phyloP scores from a whole-genome alignment of 805 yeast genomes.

The Candida mattraensis region DNA sequence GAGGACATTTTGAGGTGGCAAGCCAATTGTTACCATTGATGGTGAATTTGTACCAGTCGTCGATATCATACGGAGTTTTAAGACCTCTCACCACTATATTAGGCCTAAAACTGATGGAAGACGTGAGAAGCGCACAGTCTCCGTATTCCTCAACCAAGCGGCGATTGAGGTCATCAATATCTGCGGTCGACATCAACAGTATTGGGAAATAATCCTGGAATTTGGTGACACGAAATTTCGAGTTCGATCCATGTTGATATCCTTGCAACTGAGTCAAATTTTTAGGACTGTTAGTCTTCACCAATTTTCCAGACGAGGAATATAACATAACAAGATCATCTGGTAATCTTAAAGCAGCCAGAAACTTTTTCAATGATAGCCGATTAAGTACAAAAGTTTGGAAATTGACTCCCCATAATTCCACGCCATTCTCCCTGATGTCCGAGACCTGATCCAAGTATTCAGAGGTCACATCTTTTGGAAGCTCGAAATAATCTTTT shows the following conservation, averaged over 20 bases:
- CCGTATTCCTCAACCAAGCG: conserved; percentile 7
- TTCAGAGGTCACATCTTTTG: conserved; percentile 11
- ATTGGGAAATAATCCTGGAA: conserved; percentile 32
- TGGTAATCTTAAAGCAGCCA: conserved; percentile 14
- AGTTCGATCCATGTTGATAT: conserved; percentile 8
- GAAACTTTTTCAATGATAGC: conserved; percentile 16
- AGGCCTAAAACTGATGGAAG: conserved; percentile 23
- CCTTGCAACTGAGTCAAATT: conserved; percentile 7
- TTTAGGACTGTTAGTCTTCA: conserved; percentile 25
- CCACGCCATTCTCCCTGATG: conserved; percentile 10
- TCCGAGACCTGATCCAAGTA: conserved; percentile 10
- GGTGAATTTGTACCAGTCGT: conserved; percentile 25
- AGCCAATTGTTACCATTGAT: conserved; percentile 21
- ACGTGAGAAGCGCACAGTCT: conserved; percentile 4
- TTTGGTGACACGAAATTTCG: conserved; percentile 20
- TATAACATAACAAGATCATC: conserved; percentile 19
- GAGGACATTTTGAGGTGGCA: conserved; percentile 29
- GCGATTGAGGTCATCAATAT: conserved; percentile 20
- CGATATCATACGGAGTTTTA: conserved; percentile 21
- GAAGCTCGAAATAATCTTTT: conserved; percentile 16
- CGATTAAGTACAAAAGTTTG: conserved; percentile 17
- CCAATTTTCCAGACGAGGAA: conserved; percentile 25
- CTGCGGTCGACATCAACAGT: conserved; percentile 22
- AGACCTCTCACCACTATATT: conserved; percentile 22
- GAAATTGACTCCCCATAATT: conserved; percentile 27